Evolutionary conservation across 768 basidiomycete genomes (phyloP).

Genomic region (Nidula microcarpa): DNA sequence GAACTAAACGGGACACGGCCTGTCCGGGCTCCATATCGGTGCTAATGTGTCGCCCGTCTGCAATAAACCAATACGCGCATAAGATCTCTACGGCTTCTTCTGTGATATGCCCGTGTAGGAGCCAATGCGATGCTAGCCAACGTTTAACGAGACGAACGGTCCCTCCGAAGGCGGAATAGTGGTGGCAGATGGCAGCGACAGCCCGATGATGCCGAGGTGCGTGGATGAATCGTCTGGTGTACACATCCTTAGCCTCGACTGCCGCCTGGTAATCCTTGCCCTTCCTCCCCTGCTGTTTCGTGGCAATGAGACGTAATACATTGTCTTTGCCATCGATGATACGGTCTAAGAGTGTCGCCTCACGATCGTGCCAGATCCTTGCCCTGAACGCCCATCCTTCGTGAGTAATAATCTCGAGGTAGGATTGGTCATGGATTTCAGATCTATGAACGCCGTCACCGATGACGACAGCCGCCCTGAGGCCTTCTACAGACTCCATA

Average conservation of each 20-base stretch:
- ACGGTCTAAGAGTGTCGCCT: constrained; percentile 73
- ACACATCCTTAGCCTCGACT: constrained; percentile 51
- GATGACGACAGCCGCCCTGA: constrained; percentile 57
- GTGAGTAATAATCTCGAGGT: constrained; percentile 73
- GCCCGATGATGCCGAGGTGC: constrained; percentile 84
- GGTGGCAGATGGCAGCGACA: constrained; percentile 75
- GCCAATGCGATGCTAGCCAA: constrained; percentile 91
- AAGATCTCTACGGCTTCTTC: constrained; percentile 84
- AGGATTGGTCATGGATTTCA: constrained; percentile 63
- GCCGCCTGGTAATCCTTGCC: constrained; percentile 54
- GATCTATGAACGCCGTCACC: constrained; percentile 43
- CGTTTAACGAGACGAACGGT: constrained; percentile 88
- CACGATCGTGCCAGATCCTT: constrained; percentile 85
- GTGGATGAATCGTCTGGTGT: constrained; percentile 72
- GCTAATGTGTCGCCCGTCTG: constrained; percentile 33
- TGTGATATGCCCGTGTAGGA: constrained; percentile 68
- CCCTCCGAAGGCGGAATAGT: constrained; percentile 72
- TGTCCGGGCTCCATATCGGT: constrained; percentile 24
- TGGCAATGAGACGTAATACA: constrained; percentile 29
- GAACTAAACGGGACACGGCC: constrained; percentile 42
- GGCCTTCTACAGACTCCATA: constrained; percentile 45
- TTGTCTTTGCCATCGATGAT: constrained; percentile 47
- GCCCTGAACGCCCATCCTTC: constrained; percentile 87
- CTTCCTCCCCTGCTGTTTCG: constrained; percentile 28
- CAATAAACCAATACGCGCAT: constrained; percentile 75